phyloP scores from a whole-genome alignment of 2,329 filamentous ascomycete species.

The Monosporascus sp. region DNA sequence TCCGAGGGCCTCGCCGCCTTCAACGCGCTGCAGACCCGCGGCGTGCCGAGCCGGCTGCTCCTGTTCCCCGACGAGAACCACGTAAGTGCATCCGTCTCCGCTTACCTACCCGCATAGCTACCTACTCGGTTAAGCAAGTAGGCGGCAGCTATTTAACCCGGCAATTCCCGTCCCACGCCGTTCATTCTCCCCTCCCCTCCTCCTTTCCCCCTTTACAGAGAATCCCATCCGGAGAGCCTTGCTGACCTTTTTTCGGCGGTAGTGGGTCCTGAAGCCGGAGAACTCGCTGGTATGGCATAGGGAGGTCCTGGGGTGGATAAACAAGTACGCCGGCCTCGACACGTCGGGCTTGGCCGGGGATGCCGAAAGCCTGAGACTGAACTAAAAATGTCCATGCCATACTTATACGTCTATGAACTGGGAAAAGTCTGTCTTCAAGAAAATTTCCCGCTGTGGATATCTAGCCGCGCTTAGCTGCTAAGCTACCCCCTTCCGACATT shows the following conservation, averaged over 20 bases:
- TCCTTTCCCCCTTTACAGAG: slow-evolving; percentile 21
- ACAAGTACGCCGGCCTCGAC: slow-evolving; percentile 50
- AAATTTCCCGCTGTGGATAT: too few relatives aligned
- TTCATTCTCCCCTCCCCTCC: slow-evolving; percentile 41
- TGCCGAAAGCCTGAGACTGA: slow-evolving; percentile 13
- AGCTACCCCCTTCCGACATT: too few relatives aligned
- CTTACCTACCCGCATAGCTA: slow-evolving; percentile 43
- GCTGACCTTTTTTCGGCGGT: background rate
- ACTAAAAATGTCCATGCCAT: too few relatives aligned
- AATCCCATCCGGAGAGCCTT: slow-evolving; percentile 11
- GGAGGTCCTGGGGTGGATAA: slow-evolving; percentile 75
- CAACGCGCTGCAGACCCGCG: slow-evolving; percentile 73
- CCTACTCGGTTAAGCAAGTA: slow-evolving; percentile 44
- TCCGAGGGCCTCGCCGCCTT: slow-evolving; percentile 81
- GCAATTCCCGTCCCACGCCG: slow-evolving; percentile 28
- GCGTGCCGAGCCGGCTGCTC: slow-evolving; percentile 71
- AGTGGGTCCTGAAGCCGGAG: slow-evolving; percentile 87
- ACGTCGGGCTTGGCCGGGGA: slow-evolving; percentile 16
- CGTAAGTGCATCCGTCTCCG: slow-evolving; percentile 25
- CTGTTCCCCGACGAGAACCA: slow-evolving; percentile 74
- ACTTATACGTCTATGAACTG: too few relatives aligned
- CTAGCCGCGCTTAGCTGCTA: too few relatives aligned
- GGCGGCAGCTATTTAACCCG: too few relatives aligned
- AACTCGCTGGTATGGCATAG: slow-evolving; percentile 88
- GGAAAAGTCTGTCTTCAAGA: too few relatives aligned